Percentiles rank a stretch among this genome's conserved stretches.
Conservation (phyloP, 2,329 filamentous ascomycete genomes). For the Gaeumannomyces sp. region DNA sequence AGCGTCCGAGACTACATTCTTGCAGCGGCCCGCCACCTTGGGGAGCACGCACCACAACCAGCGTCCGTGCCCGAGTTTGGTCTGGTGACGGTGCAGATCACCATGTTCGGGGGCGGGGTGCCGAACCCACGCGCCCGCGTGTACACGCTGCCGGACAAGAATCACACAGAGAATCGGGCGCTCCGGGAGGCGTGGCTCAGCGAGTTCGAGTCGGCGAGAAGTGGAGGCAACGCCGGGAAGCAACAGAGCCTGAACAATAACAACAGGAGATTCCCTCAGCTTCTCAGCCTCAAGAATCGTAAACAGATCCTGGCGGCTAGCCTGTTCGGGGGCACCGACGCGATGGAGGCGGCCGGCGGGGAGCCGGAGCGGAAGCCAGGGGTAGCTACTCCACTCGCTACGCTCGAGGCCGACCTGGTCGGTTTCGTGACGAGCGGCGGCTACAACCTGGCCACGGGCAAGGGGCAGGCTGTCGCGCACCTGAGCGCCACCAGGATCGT, state of each 20-base stretch:
- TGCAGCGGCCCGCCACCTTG: no score
- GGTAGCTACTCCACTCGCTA: slow-evolving; percentile 62
- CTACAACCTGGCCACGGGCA: slow-evolving; percentile 72
- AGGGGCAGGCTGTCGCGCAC: slow-evolving; percentile 68
- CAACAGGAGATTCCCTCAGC: slow-evolving; percentile 17
- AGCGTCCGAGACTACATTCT: neutral
- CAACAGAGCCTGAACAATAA: slow-evolving; percentile 14
- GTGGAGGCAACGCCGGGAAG: slow-evolving; percentile 6
- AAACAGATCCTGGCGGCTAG: slow-evolving; percentile 38
- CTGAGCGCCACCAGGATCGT: slow-evolving; percentile 55
- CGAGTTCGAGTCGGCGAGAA: slow-evolving; percentile 30
- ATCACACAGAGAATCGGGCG: slow-evolving; percentile 27
- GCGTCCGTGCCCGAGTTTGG: slow-evolving; percentile 12
- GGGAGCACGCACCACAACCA: neutral
- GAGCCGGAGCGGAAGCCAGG: slow-evolving; percentile 11
- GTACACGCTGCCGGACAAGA: slow-evolving; percentile 68
- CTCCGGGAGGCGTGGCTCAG: slow-evolving; percentile 68
- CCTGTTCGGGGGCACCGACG: slow-evolving; percentile 35
- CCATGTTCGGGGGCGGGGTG: slow-evolving; percentile 62
- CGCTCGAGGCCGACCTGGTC: slow-evolving; percentile 61
- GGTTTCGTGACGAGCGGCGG: slow-evolving; percentile 88
- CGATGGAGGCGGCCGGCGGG: slow-evolving; percentile 29
- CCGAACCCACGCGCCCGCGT: slow-evolving; percentile 69
- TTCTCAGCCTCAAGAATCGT: slow-evolving; percentile 29
- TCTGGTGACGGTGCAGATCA: slow-evolving; percentile 59